phyloP scores from a whole-genome alignment of 1,284 basidiomycete species.

The Leucoagaricus sp. region DNA sequence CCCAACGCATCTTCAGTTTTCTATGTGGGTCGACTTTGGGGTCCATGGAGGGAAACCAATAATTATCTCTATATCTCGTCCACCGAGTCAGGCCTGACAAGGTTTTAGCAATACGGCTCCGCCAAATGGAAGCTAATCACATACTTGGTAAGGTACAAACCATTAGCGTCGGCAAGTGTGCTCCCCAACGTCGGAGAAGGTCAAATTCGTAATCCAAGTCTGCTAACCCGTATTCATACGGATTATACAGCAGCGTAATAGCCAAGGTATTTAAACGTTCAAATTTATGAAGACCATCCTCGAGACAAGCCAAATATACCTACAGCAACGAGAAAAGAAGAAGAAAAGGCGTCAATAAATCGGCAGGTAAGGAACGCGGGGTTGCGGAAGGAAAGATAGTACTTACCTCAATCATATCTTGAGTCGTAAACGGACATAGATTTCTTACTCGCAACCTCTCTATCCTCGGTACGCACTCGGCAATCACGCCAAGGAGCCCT shows the following conservation, averaged over 20 bases:
- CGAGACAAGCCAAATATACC: background rate
- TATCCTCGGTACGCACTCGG: background rate
- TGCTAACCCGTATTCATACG: background rate
- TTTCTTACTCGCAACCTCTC: conserved; percentile 9
- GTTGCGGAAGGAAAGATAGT: no score
- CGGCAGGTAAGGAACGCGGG: no score
- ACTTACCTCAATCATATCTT: conserved; percentile 7
- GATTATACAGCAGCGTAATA: conserved; percentile 1
- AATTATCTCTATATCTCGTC: background rate
- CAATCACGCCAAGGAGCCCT: conserved; percentile 3
- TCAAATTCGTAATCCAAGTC: conserved; percentile 2
- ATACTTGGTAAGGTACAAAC: conserved; percentile 8
- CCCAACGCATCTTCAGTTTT: conserved; percentile 2
- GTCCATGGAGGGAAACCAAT: conserved; percentile 9
- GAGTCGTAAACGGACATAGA: conserved; percentile 1
- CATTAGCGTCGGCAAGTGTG: conserved; percentile 1
- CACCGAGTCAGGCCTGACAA: conserved; percentile 5
- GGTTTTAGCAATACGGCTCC: background rate
- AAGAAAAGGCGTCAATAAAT: no score
- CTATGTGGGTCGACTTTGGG: background rate
- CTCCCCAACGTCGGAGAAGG: conserved; percentile 1
- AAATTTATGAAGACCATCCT: conserved; percentile 6
- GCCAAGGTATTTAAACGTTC: conserved; percentile 3
- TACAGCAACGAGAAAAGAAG: background rate
- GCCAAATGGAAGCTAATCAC: background rate